Evolutionary conservation across 2,329 filamentous ascomycete genomes (phyloP), one percentile per base, ranked within the genome.

Genomic region (Fusarium sp.): DNA sequence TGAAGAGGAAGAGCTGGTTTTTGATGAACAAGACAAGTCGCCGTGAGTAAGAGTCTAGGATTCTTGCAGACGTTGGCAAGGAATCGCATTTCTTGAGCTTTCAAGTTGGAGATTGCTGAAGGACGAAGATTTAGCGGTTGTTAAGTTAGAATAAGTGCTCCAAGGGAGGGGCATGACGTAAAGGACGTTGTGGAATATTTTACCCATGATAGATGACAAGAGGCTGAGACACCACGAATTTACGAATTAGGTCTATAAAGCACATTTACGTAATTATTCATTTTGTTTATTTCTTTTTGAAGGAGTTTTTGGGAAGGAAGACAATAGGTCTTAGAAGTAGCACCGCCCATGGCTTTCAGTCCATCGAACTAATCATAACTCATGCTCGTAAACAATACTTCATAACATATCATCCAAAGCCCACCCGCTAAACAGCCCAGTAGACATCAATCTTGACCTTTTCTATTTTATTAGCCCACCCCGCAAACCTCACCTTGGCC

Each of bases 401-500:
- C 17, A 17, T 36, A 10, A 36, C 34, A 17, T 11, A 36, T 17
- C 34, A 10, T 36, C 34, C 17, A 8, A 45, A 20, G 4, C 15
- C 34, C 12, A n/a, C 12, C 17, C 11, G 7, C 40, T 71, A 79
- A 40, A 87, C 62, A 75, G 86, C 84, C 85, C 86, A 90, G 70
- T 86, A 89, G 24, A 89, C 79, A 57, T 86, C 84, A 28, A 89
- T 76, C 73, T 81, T 79, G 3, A 85, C 83, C 14, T 76, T 79
- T 45, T 84, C 74, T 11, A 89, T 74, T 14, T 76, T 51, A 62
- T 89, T 89, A 2, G 53, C 44, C 88, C 88, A 90, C 0, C 77
- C 82, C 0, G 72, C 75, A 55, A 86, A 89, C 58, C 87, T 81
- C 3, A 86, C 82, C 75, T 85, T 88, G 1, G 78, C 87, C 88